Percentiles rank a stretch among this genome's conserved stretches.
Conservation (phyloP, 768 basidiomycete genomes). For the Lactarius akahatsu region DNA sequence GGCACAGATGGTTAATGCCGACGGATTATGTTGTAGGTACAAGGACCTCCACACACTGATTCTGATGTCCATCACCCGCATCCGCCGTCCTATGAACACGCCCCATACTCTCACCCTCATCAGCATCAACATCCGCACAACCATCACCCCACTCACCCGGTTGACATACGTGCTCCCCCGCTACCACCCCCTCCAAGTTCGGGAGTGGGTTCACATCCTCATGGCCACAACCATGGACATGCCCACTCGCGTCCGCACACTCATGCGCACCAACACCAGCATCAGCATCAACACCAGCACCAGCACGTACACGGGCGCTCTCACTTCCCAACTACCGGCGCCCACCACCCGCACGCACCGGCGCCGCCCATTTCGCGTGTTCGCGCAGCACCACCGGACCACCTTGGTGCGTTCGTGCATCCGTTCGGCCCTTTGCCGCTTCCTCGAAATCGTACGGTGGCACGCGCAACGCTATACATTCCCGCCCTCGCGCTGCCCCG, state of each 20-base stretch:
- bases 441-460: conserved; percentile 31
- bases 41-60: conserved; percentile 13
- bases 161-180: conserved; percentile 11
- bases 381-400: conserved; percentile 29
- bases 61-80: conserved; percentile 14
- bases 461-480: conserved; percentile 52
- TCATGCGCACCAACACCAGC: conserved; percentile 32
- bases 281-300: conserved; percentile 30
- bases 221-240: conserved; percentile 30
- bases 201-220: conserved; percentile 24
- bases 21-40: not conserved
- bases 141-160: conserved; percentile 17
- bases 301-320: conserved; percentile 25
- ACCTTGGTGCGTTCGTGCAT: conserved; percentile 59
- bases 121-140: conserved; percentile 19
- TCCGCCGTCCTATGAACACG: conserved; percentile 24
- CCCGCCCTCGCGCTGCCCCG: conserved; percentile 59
- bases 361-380: conserved; percentile 15
- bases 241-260: conserved; percentile 30
- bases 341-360: conserved; percentile 12
- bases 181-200: conserved; percentile 11
- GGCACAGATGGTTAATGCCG: not conserved
- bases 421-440: conserved; percentile 60
- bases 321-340: conserved; percentile 12
- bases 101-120: conserved; percentile 21